Evolutionary conservation across 768 basidiomycete species (phyloP).

Genomic region (Kwoniella botswanensis): DNA sequence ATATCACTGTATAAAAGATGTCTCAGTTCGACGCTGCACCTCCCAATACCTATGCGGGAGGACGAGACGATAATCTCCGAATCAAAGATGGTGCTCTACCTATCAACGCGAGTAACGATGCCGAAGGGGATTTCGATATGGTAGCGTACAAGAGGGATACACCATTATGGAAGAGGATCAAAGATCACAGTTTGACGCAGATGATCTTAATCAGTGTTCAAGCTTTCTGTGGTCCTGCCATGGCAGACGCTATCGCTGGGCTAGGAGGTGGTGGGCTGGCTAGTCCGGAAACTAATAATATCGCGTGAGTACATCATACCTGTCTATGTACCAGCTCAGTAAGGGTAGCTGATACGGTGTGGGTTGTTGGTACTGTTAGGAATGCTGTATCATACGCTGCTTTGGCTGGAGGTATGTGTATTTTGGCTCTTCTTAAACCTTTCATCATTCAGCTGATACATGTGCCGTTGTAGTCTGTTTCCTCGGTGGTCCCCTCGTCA

Average conservation of each 20-base stretch:
- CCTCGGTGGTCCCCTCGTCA: constrained; percentile 46
- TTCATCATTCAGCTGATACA: neutral
- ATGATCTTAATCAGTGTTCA: constrained; percentile 34
- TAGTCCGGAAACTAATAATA: constrained; percentile 34
- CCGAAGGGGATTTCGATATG: constrained; percentile 19
- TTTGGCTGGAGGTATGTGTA: constrained; percentile 24
- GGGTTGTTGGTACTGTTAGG: neutral
- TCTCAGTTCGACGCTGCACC: constrained; percentile 28
- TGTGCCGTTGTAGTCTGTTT: constrained; percentile 17
- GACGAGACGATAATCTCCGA: constrained; percentile 25
- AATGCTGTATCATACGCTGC: constrained; percentile 26
- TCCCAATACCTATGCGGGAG: constrained; percentile 34
- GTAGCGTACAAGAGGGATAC: constrained; percentile 17
- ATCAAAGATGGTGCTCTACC: neutral
- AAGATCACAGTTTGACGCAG: constrained; percentile 33
- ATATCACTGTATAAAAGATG: neutral
- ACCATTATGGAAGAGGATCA: constrained; percentile 31
- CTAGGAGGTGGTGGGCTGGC: constrained; percentile 34
- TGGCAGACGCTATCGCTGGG: constrained; percentile 23
- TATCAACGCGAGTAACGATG: neutral
- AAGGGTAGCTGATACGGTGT: too few relatives aligned
- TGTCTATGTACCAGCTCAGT: neutral
- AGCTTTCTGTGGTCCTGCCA: constrained; percentile 21
- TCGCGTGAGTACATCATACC: constrained; percentile 20
- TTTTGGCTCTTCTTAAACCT: neutral